These are phyloP conservation scores for Boletus mariae DNA, from an alignment of 1,284 basidiomycete species.

Conservation along the genomic window DNA sequence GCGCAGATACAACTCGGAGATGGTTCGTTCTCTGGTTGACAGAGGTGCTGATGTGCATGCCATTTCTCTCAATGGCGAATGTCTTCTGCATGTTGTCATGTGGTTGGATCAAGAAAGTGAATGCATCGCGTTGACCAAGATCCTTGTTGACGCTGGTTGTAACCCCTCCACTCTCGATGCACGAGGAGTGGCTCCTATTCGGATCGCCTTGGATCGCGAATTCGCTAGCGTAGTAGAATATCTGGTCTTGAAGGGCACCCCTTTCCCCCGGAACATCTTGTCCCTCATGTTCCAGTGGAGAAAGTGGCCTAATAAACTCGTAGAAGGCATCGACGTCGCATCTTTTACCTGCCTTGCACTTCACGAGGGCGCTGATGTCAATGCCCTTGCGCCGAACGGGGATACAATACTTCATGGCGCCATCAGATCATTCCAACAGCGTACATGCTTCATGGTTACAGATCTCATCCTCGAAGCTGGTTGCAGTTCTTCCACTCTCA, in stretches of 20 bases:
- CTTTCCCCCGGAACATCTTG: neutral
- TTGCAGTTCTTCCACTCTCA: neutral
- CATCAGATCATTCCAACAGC: neutral
- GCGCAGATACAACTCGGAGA: neutral
- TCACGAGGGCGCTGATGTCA: neutral
- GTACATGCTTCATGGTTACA: neutral
- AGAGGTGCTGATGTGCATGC: neutral
- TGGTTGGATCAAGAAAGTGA: neutral
- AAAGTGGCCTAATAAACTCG: neutral
- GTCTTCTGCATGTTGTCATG: neutral
- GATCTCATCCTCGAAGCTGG: neutral
- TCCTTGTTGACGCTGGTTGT: neutral
- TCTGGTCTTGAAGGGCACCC: neutral
- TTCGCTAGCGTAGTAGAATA: neutral
- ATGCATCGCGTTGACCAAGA: neutral
- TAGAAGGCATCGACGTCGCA: neutral
- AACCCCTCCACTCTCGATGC: neutral
- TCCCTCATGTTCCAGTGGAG: neutral
- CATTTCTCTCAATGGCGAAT: neutral
- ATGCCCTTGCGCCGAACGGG: neutral
- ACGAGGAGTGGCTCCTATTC: neutral
- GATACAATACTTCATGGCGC: neutral
- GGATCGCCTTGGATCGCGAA: neutral
- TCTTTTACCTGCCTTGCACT: neutral
- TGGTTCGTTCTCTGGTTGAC: neutral